Base-by-base conservation (phyloP, 2,329 filamentous ascomycete species). In the Gyromitra esculenta region DNA sequence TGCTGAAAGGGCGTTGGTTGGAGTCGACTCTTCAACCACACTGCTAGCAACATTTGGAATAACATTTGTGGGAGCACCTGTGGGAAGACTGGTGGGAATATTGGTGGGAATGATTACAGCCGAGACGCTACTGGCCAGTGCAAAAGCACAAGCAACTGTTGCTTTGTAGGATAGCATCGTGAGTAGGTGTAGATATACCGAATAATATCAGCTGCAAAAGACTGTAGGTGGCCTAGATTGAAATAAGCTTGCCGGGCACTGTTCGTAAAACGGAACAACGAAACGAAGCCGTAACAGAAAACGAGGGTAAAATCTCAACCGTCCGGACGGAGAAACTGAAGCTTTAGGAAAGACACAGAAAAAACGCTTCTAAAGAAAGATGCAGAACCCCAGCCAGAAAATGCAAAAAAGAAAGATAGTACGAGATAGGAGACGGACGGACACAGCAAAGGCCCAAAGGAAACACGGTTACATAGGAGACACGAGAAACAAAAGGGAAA, bases 131-230 rank as follows among this genome's bases (percentile, higher is more conserved):
- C 72, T 25, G 9, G 69, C 63, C 9, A 75, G 65, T 41, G 57
- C 65, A 41, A 75, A 62, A 21, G 66, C 72, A 50, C 50, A 70
- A 18, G 59, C 48, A 35, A 74, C n/a, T 63, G 71, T 45, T 57
- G 63, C 52, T 43, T 50, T 54, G 45, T 62, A 74, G 45, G 63
- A 43, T 37, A 50, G 63, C 64, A 74, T 65, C 54, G 11, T 73
- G n/a, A 59, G 18, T 43, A 31, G 2, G 13, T 66, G 25, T 21
- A 31, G 50, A 21, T 68, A 21, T 68, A 31, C 63, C 21, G 45
- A 69, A 63, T 18, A 56, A 18, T 50, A 52, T 35, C 35, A 52
- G 35, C 2, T 9, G 63, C 39, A 52, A 11, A 52, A 31, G 48
- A 15, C 35, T 35, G 50, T 8, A 25, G 11, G 9, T 65, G 45